Evolutionary conservation across 2,329 filamentous ascomycete genomes (phyloP).

Genomic region (Mycogone perniciosa): DNA sequence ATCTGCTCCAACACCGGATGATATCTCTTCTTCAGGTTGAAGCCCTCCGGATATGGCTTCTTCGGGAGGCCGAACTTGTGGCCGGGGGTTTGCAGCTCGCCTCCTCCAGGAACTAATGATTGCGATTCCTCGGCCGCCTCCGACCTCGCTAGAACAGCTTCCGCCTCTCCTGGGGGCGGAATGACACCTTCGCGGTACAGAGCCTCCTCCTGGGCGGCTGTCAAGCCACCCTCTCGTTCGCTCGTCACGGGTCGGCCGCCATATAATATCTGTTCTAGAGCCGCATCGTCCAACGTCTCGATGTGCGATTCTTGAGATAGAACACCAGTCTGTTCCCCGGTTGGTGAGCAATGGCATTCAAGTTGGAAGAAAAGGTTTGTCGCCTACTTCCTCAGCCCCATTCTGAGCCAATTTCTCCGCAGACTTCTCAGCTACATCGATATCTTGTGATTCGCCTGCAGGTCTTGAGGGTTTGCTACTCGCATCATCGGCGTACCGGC

Average conservation of each 20-base stretch:
- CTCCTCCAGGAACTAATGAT: conserved; percentile 13
- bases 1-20: conserved; percentile 80
- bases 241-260: conserved; percentile 28
- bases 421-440: neutral
- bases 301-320: conserved; percentile 13
- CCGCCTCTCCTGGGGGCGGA: conserved; percentile 28
- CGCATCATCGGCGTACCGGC: conserved; percentile 30
- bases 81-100: conserved; percentile 39
- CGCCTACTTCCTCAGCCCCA: neutral
- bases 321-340: conserved; percentile 3
- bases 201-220: conserved; percentile 37
- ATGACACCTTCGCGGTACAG: conserved; percentile 38
- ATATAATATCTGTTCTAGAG: conserved; percentile 31
- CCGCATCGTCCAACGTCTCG: conserved; percentile 28
- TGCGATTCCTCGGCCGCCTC: conserved; percentile 16
- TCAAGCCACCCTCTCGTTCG: conserved; percentile 29
- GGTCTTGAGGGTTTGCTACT: conserved; percentile 21
- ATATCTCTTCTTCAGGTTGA: conserved; percentile 72
- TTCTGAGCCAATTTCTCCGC: conserved; percentile 6
- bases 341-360: neutral
- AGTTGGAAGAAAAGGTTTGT: neutral
- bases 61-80: conserved; percentile 72
- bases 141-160: conserved; percentile 22
- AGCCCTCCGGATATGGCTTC: conserved; percentile 54
- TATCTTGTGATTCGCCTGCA: conserved; percentile 3